phyloP scores from a whole-genome alignment of 306 rosid genomes.

The Prunus padus region DNA sequence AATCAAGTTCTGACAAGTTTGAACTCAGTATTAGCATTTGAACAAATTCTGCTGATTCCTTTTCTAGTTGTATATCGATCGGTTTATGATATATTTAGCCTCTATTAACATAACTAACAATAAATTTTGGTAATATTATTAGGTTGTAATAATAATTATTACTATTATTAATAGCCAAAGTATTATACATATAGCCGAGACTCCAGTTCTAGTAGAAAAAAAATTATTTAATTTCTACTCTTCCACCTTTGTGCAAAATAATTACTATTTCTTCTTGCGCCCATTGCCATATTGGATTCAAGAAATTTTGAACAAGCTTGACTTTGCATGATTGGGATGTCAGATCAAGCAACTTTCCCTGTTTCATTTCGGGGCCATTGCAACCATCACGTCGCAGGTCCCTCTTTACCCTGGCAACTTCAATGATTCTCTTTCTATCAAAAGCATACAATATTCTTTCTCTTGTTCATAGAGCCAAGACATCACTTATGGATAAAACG shows the following conservation, averaged over 20 bases:
- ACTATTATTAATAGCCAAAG: neutral
- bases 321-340: conserved; percentile 12
- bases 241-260: too few relatives aligned
- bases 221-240: too few relatives aligned
- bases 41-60: neutral
- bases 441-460: conserved; percentile 61
- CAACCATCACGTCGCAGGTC: conserved; percentile 89
- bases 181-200: neutral
- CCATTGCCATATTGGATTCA: neutral
- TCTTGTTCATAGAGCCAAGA: conserved; percentile 51
- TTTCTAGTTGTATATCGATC: neutral
- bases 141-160: neutral
- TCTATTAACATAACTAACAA: too few relatives aligned
- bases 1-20: neutral
- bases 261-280: neutral
- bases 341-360: conserved; percentile 22
- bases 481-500: conserved; percentile 49
- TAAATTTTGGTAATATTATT: too few relatives aligned
- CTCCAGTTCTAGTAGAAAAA: neutral
- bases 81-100: neutral
- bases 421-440: conserved; percentile 83
- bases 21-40: neutral
- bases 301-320: neutral
- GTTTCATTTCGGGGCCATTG: conserved; percentile 57
- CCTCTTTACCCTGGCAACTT: conserved; percentile 71